Evolutionary conservation across 1,284 basidiomycete species (phyloP).

Genomic region (Naganishia sp.): DNA sequence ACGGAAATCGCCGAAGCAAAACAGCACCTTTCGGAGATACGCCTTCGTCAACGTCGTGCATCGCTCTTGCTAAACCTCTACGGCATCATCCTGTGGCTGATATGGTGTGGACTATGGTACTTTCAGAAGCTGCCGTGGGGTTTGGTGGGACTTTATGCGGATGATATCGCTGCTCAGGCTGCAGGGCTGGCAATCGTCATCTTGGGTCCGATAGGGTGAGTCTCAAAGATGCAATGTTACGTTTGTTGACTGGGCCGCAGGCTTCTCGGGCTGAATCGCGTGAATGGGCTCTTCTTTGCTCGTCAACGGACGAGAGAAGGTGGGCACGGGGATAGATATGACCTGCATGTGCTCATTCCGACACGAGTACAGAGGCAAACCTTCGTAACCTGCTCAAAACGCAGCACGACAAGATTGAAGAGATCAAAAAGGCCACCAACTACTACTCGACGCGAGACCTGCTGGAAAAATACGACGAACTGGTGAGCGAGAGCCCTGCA

Average conservation of each 20-base stretch:
- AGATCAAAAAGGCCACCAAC: slow-evolving; percentile 96
- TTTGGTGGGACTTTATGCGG: slow-evolving; percentile 43
- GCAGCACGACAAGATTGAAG: slow-evolving; percentile 85
- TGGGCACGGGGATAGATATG: slow-evolving; percentile 50
- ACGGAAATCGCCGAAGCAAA: slow-evolving; percentile 60
- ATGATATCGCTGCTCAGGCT: slow-evolving; percentile 57
- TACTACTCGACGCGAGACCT: slow-evolving; percentile 89
- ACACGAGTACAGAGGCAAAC: slow-evolving; percentile 65
- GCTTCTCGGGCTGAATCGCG: slow-evolving; percentile 75
- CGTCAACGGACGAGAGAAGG: slow-evolving; percentile 83
- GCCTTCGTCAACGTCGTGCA: slow-evolving; percentile 77
- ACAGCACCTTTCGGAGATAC: slow-evolving; percentile 80
- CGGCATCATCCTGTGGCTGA: slow-evolving; percentile 74
- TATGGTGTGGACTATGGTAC: slow-evolving; percentile 83
- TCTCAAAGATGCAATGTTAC: slow-evolving; percentile 36
- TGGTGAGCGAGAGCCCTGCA: slow-evolving; percentile 1
- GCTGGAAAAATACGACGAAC: slow-evolving; percentile 85
- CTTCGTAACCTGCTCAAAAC: slow-evolving; percentile 73
- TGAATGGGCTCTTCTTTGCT: slow-evolving; percentile 84
- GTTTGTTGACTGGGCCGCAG: slow-evolving; percentile 55
- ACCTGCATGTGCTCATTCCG: not conserved
- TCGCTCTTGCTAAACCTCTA: slow-evolving; percentile 80
- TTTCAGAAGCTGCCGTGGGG: slow-evolving; percentile 62
- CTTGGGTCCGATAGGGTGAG: slow-evolving; percentile 77
- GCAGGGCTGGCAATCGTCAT: slow-evolving; percentile 61